These are phyloP conservation scores for Hericium coralloides DNA, from an alignment of 768 basidiomycete species.

Conservation along the genomic window DNA sequence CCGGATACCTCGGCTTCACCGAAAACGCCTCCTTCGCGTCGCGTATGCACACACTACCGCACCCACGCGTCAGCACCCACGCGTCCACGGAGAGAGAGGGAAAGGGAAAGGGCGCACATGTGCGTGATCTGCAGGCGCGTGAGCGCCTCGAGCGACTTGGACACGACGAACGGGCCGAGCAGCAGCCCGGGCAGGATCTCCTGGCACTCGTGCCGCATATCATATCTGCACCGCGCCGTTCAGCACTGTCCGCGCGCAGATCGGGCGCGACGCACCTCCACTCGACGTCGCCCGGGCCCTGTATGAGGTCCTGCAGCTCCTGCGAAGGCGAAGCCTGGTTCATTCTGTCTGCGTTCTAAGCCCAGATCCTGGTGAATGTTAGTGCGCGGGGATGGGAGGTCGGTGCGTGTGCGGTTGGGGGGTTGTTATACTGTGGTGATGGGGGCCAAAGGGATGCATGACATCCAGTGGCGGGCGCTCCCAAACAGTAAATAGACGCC, in stretches of 20 bases:
- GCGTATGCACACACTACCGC: conserved; percentile 71
- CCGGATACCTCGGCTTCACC: conserved; percentile 77
- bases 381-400: too few species aligned
- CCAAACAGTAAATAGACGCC: too few species aligned
- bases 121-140: conserved; percentile 65
- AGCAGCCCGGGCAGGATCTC: conserved; percentile 78
- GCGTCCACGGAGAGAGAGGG: not conserved
- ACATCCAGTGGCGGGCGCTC: too few species aligned
- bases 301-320: conserved; percentile 50
- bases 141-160: conserved; percentile 71
- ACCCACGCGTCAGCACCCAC: not conserved
- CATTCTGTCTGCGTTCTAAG: too few species aligned
- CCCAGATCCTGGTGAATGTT: too few species aligned
- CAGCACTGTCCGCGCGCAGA: too few species aligned
- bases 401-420: too few species aligned
- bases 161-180: conserved; percentile 83
- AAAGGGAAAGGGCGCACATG: conserved; percentile 40
- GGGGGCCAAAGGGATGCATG: too few species aligned
- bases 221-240: conserved; percentile 46
- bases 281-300: conserved; percentile 76
- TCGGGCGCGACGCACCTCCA: conserved; percentile 52
- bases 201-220: conserved; percentile 94
- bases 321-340: not conserved
- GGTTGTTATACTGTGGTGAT: too few species aligned
- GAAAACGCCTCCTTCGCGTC: conserved; percentile 88